Conservation (phyloP, 306 rosid species). For the Quercus gilva region DNA sequence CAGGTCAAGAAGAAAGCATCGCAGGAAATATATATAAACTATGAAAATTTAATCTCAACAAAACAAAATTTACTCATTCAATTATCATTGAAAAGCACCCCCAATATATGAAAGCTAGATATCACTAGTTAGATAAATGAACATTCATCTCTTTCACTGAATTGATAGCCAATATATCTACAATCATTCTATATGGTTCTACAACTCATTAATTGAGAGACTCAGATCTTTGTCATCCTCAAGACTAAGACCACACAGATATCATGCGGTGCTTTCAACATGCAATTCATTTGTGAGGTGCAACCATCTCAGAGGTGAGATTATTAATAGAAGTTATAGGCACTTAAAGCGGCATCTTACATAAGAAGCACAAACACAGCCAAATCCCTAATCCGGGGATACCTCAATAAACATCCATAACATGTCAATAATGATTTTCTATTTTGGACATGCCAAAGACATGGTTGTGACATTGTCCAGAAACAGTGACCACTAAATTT, state of each 20-base stretch:
- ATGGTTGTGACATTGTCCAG: no score
- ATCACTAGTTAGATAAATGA: neutral
- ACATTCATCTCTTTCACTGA: neutral
- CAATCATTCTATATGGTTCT: neutral
- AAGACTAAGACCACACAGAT: neutral
- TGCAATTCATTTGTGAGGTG: neutral
- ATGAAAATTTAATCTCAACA: neutral
- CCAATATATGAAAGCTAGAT: neutral
- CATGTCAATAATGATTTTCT: no score
- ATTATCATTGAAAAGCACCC: neutral
- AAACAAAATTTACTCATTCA: neutral
- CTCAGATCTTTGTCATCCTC: neutral
- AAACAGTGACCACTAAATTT: no score
- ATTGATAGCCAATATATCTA: neutral
- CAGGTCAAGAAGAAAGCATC: slow-evolving; percentile 21
- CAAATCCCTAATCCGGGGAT: no score
- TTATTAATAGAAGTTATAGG: neutral
- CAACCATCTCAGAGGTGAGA: neutral
- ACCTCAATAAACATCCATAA: no score
- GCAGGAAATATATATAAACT: neutral
- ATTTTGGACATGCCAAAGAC: no score
- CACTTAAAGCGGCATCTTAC: neutral
- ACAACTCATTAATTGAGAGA: neutral
- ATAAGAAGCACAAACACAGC: neutral
- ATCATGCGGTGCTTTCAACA: neutral